Evolutionary conservation across 2,329 filamentous ascomycete species (phyloP).

Genomic region (Xylaria arbuscula): DNA sequence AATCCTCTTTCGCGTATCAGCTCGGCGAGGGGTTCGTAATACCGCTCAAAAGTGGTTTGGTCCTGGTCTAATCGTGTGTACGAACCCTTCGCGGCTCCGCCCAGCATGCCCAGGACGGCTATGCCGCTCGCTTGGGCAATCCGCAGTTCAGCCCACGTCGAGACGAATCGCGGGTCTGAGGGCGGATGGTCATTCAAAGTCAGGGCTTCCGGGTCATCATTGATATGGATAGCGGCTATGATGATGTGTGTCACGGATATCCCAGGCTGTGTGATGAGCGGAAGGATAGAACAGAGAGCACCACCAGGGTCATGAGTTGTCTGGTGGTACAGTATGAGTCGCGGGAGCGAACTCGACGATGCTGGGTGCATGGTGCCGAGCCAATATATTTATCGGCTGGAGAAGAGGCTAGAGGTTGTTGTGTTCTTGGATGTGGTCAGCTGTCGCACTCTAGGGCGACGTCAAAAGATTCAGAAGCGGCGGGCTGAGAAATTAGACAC

Average conservation of each 20-base stretch:
- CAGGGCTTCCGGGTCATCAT: conserved; percentile 70
- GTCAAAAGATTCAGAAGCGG: neutral
- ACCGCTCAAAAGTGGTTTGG: conserved; percentile 70
- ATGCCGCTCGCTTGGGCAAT: conserved; percentile 76
- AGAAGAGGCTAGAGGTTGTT: conserved; percentile 1
- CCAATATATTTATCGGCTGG: neutral
- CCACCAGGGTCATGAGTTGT: conserved; percentile 56
- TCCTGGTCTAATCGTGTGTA: conserved; percentile 67
- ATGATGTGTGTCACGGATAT: conserved; percentile 75
- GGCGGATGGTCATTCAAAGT: conserved; percentile 81
- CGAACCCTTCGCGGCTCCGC: conserved; percentile 79
- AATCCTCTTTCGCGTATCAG: conserved; percentile 68
- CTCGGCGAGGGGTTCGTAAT: conserved; percentile 73
- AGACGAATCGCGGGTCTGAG: conserved; percentile 68
- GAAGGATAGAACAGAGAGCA: conserved; percentile 55
- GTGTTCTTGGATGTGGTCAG: neutral
- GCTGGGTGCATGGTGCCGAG: conserved; percentile 40
- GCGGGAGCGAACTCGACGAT: conserved; percentile 40
- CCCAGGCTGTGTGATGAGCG: conserved; percentile 53
- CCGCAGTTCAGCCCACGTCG: conserved; percentile 77
- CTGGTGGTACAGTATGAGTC: conserved; percentile 52
- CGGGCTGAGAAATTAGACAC: neutral
- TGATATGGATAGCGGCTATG: conserved; percentile 82
- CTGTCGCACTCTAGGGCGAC: neutral
- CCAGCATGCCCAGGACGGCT: conserved; percentile 83